Evolutionary conservation across 73 alveolate species (phyloP).

Genomic region (Durusdinium trenchii): DNA sequence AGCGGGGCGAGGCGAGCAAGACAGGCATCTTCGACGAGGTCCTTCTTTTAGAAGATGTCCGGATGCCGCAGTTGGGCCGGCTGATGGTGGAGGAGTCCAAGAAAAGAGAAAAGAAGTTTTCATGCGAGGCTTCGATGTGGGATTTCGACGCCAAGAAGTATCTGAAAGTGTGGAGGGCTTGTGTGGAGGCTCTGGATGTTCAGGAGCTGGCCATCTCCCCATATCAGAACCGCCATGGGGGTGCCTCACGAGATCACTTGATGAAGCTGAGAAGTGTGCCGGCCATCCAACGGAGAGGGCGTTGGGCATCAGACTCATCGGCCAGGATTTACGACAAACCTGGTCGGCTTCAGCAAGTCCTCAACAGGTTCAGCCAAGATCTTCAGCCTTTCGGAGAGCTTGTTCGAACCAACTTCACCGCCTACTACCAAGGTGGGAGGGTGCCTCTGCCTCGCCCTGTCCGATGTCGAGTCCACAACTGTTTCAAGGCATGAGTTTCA

Average conservation of each 20-base stretch:
- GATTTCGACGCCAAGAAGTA: too few relatives aligned
- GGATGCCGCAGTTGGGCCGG: too few relatives aligned
- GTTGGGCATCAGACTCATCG: neutral
- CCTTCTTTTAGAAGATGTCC: too few relatives aligned
- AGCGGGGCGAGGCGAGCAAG: too few relatives aligned
- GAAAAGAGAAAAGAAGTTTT: too few relatives aligned
- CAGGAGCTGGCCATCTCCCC: neutral
- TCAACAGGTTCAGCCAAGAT: neutral
- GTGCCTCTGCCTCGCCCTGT: neutral
- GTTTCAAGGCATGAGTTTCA: neutral
- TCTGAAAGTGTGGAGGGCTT: too few relatives aligned
- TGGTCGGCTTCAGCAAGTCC: conserved; percentile 32
- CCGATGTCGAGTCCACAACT: neutral
- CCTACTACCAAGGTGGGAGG: neutral
- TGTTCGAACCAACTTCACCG: neutral
- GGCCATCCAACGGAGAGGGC: conserved; percentile 37
- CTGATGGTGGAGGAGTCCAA: too few relatives aligned
- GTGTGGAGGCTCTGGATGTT: too few relatives aligned
- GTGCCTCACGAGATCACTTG: conserved; percentile 45
- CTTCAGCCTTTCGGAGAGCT: conserved; percentile 13
- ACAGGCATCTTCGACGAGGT: too few relatives aligned
- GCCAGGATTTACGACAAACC: conserved; percentile 75
- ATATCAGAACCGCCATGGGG: conserved; percentile 67
- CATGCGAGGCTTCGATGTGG: too few relatives aligned
- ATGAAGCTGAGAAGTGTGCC: neutral